These are phyloP conservation scores for Orbilia ellipsospora DNA, from an alignment of 2,329 filamentous ascomycete species.

Conservation along the genomic window DNA sequence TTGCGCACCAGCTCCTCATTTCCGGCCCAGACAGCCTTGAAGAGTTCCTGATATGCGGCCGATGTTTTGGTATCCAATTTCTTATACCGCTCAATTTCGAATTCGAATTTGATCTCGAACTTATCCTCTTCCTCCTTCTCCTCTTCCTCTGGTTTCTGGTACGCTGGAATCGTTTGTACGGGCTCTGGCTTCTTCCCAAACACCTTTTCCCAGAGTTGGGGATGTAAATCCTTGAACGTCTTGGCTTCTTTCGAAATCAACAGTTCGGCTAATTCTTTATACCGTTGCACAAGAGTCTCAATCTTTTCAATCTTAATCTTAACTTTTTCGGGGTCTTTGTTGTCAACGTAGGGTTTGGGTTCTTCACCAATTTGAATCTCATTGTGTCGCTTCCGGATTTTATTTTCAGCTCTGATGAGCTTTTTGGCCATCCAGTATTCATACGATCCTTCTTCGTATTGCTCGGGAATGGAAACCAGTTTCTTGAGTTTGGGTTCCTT, in stretches of 20 bases:
- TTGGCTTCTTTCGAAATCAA: constrained; percentile 66
- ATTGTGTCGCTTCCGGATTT: constrained; percentile 10
- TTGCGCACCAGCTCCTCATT: constrained; percentile 62
- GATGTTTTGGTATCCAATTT: constrained; percentile 46
- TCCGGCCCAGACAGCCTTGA: constrained; percentile 78
- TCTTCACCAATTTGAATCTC: background rate
- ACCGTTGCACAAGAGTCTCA: constrained; percentile 55
- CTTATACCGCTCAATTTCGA: constrained; percentile 18
- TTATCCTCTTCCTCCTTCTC: constrained; percentile 53
- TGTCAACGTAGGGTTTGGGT: constrained; percentile 23
- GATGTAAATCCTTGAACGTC: constrained; percentile 60
- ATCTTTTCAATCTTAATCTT: constrained; percentile 60
- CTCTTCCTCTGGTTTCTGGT: constrained; percentile 1
- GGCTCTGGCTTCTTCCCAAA: constrained; percentile 56
- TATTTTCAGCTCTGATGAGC: constrained; percentile 46
- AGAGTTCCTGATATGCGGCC: constrained; percentile 59
- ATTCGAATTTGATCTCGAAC: constrained; percentile 39
- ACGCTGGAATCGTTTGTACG: constrained; percentile 47
- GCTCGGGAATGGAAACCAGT: constrained; percentile 17
- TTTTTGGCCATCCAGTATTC: constrained; percentile 31
- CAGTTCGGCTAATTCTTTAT: constrained; percentile 53
- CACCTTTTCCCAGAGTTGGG: constrained; percentile 13
- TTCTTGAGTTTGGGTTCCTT: constrained; percentile 11
- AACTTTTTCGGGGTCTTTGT: constrained; percentile 62
- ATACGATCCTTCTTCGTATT: constrained; percentile 19